Evolutionary conservation across 352 stramenopile species (phyloP), one percentile per base, ranked within the genome.

Genomic region (Phytophthora pinifolia): DNA sequence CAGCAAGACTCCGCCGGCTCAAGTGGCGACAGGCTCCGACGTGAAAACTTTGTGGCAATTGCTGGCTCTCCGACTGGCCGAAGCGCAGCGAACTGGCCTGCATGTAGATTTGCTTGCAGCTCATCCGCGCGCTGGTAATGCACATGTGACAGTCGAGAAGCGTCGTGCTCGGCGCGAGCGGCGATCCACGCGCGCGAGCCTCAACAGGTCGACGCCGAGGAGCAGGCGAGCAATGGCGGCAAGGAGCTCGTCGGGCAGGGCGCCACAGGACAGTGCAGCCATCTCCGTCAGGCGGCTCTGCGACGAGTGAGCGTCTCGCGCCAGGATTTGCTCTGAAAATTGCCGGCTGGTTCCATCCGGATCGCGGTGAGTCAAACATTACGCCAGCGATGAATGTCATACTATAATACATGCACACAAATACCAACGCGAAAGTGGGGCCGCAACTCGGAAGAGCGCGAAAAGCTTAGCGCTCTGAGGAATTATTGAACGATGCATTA

Each of bases 1-100:
- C 5, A 85, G 64, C 42, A 85, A 34, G 14, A 86, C 46, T 14
- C 70, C 74, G 8, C 74, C 72, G 76, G 60, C 18, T 65, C 27
- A 9, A 36, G 54, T 32, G 74, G 59, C 64, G n/a, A n/a, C n/a
- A n/a, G n/a, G n/a, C n/a, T n/a, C 62, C 53, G 30, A 45, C 27
- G 1, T 32, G 32, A 30, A 42, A 54, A 20, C 33, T 63, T 18
- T 50, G 37, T 9, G 39, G 46, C 10, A 9, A 17, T 14, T 33
- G 52, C 31, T 38, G 45, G 18, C 17, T 34, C 27, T 30, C 15
- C 7, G 25, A 29, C 36, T 65, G 60, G 44, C 22, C 38, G 41
- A 63, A 59, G 22, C 36, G 50, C 3, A 63, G 29, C 39, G 59
- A 67, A n/a, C 17, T 56, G 14, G 44, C 39, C 27, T 42, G 37